These are phyloP conservation scores for Saprolegnia diclina DNA, from an alignment of 352 stramenopile species.

Conservation along the genomic window DNA sequence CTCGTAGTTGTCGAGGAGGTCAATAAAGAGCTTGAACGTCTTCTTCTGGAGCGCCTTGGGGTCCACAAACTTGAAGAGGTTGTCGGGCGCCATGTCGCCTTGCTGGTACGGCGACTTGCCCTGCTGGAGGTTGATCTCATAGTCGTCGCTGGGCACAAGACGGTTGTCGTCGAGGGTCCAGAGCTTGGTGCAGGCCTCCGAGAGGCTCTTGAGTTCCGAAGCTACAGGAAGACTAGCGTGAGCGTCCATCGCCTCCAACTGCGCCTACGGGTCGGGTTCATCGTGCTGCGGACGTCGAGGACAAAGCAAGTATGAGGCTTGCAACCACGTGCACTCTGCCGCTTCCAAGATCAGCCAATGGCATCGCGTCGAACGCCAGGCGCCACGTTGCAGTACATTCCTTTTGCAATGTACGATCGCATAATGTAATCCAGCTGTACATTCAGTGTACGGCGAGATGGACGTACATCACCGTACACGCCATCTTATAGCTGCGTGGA, in stretches of 20 bases:
- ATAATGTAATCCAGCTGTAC: background rate
- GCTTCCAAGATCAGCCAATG: background rate
- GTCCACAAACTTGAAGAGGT: slow-evolving; percentile 89
- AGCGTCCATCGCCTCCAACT: background rate
- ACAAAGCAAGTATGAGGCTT: background rate
- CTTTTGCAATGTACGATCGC: background rate
- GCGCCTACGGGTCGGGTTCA: slow-evolving; percentile 43
- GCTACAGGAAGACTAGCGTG: slow-evolving; percentile 37
- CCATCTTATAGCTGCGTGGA: background rate
- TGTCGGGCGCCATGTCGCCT: slow-evolving; percentile 82
- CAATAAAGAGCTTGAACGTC: slow-evolving; percentile 89
- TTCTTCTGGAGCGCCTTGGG: slow-evolving; percentile 75
- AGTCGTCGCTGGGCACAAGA: slow-evolving; percentile 85
- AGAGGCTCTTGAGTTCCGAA: slow-evolving; percentile 47
- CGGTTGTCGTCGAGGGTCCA: slow-evolving; percentile 91
- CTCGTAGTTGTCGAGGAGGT: slow-evolving; percentile 88
- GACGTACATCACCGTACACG: background rate
- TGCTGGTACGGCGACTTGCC: slow-evolving; percentile 87
- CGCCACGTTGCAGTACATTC: background rate
- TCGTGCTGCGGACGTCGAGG: background rate
- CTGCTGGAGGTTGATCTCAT: slow-evolving; percentile 90
- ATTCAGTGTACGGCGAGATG: background rate
- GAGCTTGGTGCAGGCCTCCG: slow-evolving; percentile 77
- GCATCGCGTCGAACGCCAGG: background rate
- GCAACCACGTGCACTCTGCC: slow-evolving; percentile 7